Base-by-base conservation (phyloP, 1,284 basidiomycete genomes). In the Apiotrichum domesticum region DNA sequence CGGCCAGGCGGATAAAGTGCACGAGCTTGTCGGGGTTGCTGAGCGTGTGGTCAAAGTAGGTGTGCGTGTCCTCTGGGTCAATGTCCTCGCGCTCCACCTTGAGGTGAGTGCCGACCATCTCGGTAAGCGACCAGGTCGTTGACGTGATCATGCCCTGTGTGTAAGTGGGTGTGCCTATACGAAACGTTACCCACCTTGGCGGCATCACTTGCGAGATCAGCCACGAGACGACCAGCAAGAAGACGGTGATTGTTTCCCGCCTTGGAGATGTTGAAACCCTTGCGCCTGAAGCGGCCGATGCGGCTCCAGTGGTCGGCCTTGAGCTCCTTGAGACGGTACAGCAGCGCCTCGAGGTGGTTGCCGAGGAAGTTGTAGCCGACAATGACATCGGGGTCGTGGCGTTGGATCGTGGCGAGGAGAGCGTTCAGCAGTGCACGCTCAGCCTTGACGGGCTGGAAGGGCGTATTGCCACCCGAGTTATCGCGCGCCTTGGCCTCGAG, bases 41-140 rank as follows among this genome's bases (percentile, higher is more conserved):
- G 40, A 93, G 82, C 46, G 84, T 85, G 43, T 87, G 85, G 71
- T 98, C 96, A 63, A 99, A 87, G 78, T 90, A 97, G 58, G 83
- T 82, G 14, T 91, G 85, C 0, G 91, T 94, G 67, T 98, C 95
- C 63, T 97, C 95, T 0, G 93, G 88, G 69, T 98, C 95, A 61
- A 98, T 93, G 63, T 96, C 93, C 70, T 95, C 87, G 43, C 93
- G 80, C 52, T 87, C 85, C 57, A 84, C 83, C 63, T 88, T 87
- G 64, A 99, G 83, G 71, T 96, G 89, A 0, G 92, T 91, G 61
- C 82, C 84, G 76, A 88, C 91, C 90, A 97, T 98, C 76, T 98
- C 96, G 8, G 90, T 94, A 56, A 98, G 79, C 2, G 94, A 96
- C 96, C 96, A 99, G 0, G 95, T 98, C 33, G 87, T 96, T 10